Percentiles rank a stretch among this genome's conserved stretches.
phyloP scores from a whole-genome alignment of 1,284 basidiomycete genomes.

The Cutaneotrichosporon spelunceum region DNA sequence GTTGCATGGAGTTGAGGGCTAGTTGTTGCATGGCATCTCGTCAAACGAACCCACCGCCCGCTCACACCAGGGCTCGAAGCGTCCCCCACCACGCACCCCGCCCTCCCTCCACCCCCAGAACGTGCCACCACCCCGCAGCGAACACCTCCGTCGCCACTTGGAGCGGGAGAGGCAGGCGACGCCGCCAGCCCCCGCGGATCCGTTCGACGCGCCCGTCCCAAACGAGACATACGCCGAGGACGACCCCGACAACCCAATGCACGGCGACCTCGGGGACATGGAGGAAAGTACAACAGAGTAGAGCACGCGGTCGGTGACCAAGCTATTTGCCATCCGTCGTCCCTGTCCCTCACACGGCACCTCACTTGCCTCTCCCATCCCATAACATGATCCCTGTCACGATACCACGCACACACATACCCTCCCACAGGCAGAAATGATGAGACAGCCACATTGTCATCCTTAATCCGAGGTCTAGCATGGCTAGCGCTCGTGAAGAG shows the following conservation, averaged over 20 bases:
- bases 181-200: conserved; percentile 28
- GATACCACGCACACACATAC: not conserved
- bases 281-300: conserved; percentile 5
- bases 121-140: conserved; percentile 32
- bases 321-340: not conserved
- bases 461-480: conserved; percentile 18
- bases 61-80: conserved; percentile 42
- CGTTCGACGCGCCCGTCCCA: conserved; percentile 48
- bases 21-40: not conserved
- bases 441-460: conserved; percentile 24
- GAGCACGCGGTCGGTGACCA: not conserved
- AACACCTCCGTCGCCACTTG: conserved; percentile 38
- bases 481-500: conserved; percentile 7
- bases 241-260: conserved; percentile 16
- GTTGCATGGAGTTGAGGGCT: not conserved
- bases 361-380: not conserved
- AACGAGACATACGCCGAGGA: conserved; percentile 45
- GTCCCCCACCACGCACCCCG: conserved; percentile 46
- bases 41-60: no score
- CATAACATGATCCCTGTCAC: not conserved
- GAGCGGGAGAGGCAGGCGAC: conserved; percentile 35
- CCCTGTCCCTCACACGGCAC: not conserved
- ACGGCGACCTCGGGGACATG: conserved; percentile 9
- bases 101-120: conserved; percentile 37
- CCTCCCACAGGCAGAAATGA: conserved; percentile 18